A percentile compares a stretch with the other conserved stretches of the same genome.
Evolutionary conservation across 257 asterid species (phyloP).

Genomic region (Nicotiana attenuata): DNA sequence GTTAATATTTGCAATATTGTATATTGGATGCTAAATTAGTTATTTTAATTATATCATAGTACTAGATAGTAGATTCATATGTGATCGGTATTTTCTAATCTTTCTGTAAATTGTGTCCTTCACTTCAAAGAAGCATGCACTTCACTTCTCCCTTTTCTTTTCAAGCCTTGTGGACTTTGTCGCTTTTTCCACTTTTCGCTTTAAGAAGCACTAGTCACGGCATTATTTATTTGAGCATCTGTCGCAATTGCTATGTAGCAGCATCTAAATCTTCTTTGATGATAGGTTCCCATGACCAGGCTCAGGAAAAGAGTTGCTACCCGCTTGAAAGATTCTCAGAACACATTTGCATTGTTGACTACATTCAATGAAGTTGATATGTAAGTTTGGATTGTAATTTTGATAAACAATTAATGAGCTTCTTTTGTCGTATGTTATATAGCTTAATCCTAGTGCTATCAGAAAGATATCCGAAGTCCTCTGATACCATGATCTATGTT

Average conservation of each 20-base stretch:
- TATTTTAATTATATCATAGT: too few species aligned
- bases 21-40: too few species aligned
- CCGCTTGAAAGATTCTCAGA: slow-evolving; percentile 96
- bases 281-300: slow-evolving; percentile 60
- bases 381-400: slow-evolving; percentile 37
- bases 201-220: too few species aligned
- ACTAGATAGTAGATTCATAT: too few species aligned
- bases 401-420: not conserved
- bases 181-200: too few species aligned
- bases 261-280: slow-evolving; percentile 5
- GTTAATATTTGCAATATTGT: too few species aligned
- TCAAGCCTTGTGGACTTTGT: too few species aligned
- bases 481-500: not conserved
- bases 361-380: slow-evolving; percentile 99
- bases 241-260: not conserved
- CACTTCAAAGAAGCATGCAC: too few species aligned
- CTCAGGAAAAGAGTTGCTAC: slow-evolving; percentile 90
- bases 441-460: not conserved
- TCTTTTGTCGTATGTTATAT: not conserved
- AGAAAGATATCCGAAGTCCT: not conserved
- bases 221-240: not conserved
- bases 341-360: slow-evolving; percentile 92
- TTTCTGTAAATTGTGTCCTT: too few species aligned
- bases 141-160: too few species aligned
- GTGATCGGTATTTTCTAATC: too few species aligned